Conservation (phyloP, 1,284 basidiomycete species). For the Boletus holoroseus region DNA sequence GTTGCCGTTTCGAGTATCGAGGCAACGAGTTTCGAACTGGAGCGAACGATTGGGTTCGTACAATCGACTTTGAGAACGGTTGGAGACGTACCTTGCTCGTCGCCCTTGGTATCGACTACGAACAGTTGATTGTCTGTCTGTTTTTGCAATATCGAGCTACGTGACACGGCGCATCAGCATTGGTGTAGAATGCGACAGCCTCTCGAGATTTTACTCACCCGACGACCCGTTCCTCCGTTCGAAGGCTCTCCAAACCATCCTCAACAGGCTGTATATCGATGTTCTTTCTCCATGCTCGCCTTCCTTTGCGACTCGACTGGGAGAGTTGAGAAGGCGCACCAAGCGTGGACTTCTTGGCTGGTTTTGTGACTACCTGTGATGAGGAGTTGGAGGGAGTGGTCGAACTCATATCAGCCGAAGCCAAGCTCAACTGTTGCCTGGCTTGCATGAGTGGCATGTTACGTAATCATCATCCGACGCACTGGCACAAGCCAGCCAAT, state of each 20-base stretch:
- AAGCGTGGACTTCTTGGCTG: slow-evolving; percentile 12
- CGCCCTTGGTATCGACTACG: slow-evolving; percentile 72
- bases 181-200: not conserved
- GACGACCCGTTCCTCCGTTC: slow-evolving; percentile 71
- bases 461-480: slow-evolving; percentile 9
- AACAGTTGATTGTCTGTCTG: slow-evolving; percentile 72
- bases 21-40: slow-evolving; percentile 56
- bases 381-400: slow-evolving; percentile 4
- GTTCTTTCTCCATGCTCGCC: slow-evolving; percentile 91
- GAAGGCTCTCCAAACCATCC: slow-evolving; percentile 62
- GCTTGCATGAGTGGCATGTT: not conserved
- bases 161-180: not conserved
- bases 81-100: slow-evolving; percentile 57
- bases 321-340: slow-evolving; percentile 30
- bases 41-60: not conserved
- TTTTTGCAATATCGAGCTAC: slow-evolving; percentile 55
- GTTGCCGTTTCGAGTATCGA: slow-evolving; percentile 47
- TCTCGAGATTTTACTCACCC: slow-evolving; percentile 48
- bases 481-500: too few species aligned
- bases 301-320: slow-evolving; percentile 82
- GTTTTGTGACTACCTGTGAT: slow-evolving; percentile 3
- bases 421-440: not conserved
- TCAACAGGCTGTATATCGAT: slow-evolving; percentile 78
- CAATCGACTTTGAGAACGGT: not conserved
- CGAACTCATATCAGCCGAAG: slow-evolving; percentile 9